phyloP scores from a whole-genome alignment of 2,329 filamentous ascomycete species.

The Coniella vitis region DNA sequence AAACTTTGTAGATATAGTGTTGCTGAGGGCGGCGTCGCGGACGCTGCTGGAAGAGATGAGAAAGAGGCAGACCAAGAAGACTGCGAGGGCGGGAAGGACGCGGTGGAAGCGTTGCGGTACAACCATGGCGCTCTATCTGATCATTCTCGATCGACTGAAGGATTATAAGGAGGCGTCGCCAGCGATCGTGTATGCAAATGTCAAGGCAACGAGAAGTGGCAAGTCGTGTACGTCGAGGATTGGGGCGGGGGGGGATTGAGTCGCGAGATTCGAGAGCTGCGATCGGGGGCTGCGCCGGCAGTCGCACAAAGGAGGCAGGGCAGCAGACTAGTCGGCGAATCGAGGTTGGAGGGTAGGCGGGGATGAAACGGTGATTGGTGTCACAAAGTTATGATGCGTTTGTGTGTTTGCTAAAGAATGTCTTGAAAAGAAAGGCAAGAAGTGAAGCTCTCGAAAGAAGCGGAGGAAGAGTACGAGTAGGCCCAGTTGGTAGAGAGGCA shows the following conservation, averaged over 20 bases:
- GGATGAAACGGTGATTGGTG: background rate
- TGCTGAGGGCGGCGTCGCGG: constrained; percentile 9
- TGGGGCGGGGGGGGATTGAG: background rate
- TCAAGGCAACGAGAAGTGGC: too few species aligned
- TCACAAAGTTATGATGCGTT: too few species aligned
- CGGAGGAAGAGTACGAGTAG: too few species aligned
- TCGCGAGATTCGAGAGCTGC: background rate
- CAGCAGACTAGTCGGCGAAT: background rate
- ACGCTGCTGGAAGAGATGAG: constrained; percentile 14
- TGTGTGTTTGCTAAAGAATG: background rate
- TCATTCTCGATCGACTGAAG: constrained; percentile 6
- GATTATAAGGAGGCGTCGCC: background rate
- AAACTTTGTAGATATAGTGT: constrained; percentile 11
- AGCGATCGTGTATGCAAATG: background rate
- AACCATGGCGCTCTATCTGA: constrained; percentile 16
- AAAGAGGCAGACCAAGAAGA: constrained; percentile 14
- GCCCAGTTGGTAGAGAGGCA: background rate
- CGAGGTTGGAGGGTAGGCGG: background rate
- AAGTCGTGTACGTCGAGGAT: background rate
- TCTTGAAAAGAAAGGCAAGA: background rate
- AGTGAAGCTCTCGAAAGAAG: background rate
- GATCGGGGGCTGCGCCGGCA: background rate
- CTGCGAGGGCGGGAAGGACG: constrained; percentile 11
- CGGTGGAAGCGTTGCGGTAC: constrained; percentile 17
- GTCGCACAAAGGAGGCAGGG: background rate